Evolutionary conservation across 1,139 yeast species (phyloP), one percentile per base, ranked within the genome.

Genomic region (Groenewaldozyma auringiensis): DNA sequence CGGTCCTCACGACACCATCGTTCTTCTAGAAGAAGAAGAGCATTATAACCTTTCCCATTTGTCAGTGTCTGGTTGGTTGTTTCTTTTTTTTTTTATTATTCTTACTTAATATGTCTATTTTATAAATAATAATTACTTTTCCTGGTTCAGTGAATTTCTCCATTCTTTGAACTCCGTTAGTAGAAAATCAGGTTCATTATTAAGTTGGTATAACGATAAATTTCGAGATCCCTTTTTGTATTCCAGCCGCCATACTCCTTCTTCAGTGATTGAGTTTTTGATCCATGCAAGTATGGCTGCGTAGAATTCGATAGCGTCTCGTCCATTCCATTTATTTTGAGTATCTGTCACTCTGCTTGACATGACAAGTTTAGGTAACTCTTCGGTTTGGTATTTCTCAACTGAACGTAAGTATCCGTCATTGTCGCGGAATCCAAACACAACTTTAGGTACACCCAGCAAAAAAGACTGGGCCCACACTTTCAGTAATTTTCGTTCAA

Each of bases 401-500:
- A 87, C 78, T 2, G 81, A 66, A 52, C 74, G 70, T 47, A 94
- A 67, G 22, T 74, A 63, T 43, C 84, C 73, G 37, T 75, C 67
- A 25, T 83, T 83, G 60, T 88, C 95, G 52, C 96, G 73, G 64
- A 84, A 92, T 0, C 96, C 99, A 60, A 86, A 85, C 1, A 85
- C 76, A 2, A 92, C 73, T 50, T 76, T 77, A 9, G 83, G 80
- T 16, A 89, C 75, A 2, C 98, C 98, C 45, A 87, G 72, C 37
- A 94, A 67, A 62, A 89, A 94, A 52, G 95, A 82, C 67, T 89
- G 97, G 2, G 95, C 88, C 99, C 99, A 94, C 0, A 94, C 75
- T 50, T 72, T 77, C 62, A 82, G 77, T 39, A 89, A 61, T 81
- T 88, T 62, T 65, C 75, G 50, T 60, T 89, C 96, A 59, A 89